Evolutionary conservation across 2,329 filamentous ascomycete genomes (phyloP).

Genomic region (Aureobasidium sp.): DNA sequence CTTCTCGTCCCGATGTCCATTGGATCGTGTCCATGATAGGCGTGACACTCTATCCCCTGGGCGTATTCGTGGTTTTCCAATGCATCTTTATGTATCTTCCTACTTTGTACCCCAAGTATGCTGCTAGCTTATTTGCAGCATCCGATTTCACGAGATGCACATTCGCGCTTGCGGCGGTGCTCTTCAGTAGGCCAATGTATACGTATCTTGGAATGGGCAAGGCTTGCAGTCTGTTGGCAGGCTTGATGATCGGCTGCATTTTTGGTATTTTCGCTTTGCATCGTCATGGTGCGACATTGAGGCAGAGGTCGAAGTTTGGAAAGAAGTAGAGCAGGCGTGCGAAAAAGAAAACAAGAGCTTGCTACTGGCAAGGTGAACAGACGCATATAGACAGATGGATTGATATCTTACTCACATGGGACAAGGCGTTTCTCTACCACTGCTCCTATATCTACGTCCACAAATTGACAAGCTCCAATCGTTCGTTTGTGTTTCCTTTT

Average conservation of each 20-base stretch:
- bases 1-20: conserved; percentile 25
- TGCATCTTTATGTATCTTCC: conserved; percentile 38
- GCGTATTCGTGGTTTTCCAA: conserved; percentile 34
- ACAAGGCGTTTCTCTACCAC: no score
- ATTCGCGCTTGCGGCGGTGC: background rate
- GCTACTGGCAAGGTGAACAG: no score
- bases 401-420: background rate
- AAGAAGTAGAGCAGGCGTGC: background rate
- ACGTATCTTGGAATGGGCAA: background rate
- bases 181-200: background rate
- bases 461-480: no score
- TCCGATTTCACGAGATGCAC: background rate
- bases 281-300: background rate
- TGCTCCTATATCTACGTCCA: no score
- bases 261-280: background rate
- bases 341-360: background rate
- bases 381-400: background rate
- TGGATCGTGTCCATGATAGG: conserved; percentile 38
- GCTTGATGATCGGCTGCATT: background rate
- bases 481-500: no score
- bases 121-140: background rate
- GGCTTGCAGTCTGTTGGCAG: background rate
- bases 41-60: conserved; percentile 34
- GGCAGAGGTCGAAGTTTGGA: background rate
- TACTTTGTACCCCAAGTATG: conserved; percentile 29